Base-by-base conservation (phyloP, 768 basidiomycete species). In the Holtermannia corniformis region DNA sequence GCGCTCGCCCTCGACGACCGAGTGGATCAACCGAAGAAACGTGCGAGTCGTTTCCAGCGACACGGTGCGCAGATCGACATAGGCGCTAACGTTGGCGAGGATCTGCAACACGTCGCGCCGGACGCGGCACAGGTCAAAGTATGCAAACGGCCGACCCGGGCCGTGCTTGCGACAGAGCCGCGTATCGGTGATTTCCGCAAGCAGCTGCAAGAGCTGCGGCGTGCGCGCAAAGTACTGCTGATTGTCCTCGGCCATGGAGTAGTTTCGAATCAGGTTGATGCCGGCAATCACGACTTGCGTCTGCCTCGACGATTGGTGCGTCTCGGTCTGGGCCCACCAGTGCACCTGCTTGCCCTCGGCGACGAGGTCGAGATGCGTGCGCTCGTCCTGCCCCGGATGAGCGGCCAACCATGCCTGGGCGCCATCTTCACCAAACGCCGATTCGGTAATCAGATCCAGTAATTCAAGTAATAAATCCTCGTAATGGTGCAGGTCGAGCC, bases 401-500 rank as follows among this genome's bases (percentile, higher is more conserved):
- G 40, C 27, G 5, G 7, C 14, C 70, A 48, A 2, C 79, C 78
- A 26, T 37, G 43, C 49, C 47, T 52, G 40, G 55, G 60, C 58
- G 32, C 71, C 66, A 25, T 63, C 65, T 52, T 72, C 70, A 1
- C 72, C 70, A 62, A 92, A 90, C 3, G 85, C 85, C 44, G 79
- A 72, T 52, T 93, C 89, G 67, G 90, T 85, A 43, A 93, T 72
- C 44, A 99, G 76, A 58, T 95, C 92, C 45, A 96, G 74, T 23
- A 88, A 71, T 62, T 96, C 92, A 49, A 88, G 84, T 54, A 91
- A 76, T 32, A 97, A 77, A 56, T 93, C 91, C 3, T 76, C 75
- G 58, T 87, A 86, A 55, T 85, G 82, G 14, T 74, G 71, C 21
- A 95, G 80, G 4, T 64, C 67, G 40, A 71, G 47, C 2, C 70